A percentile compares a stretch with the other conserved stretches of the same genome.
Evolutionary conservation across 1,284 basidiomycete genomes (phyloP).

Genomic region (Ceratobasidium sp.): DNA sequence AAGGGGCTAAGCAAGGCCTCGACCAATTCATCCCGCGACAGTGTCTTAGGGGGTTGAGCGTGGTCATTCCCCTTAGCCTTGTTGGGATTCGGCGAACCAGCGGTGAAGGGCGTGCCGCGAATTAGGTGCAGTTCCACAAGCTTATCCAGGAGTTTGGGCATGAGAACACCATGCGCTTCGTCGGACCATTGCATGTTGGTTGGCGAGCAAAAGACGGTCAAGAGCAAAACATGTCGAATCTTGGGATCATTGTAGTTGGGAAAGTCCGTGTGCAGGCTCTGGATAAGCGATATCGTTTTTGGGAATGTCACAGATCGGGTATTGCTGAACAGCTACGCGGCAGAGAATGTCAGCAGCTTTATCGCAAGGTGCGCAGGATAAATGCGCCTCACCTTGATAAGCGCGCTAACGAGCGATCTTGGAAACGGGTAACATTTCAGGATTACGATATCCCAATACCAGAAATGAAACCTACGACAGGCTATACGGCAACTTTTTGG

Average conservation of each 20-base stretch:
- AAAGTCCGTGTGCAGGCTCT: conserved; percentile 71
- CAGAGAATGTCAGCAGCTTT: not conserved
- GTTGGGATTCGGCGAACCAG: conserved; percentile 54
- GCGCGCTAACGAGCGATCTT: conserved; percentile 67
- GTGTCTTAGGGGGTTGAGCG: conserved; percentile 59
- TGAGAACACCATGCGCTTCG: conserved; percentile 40
- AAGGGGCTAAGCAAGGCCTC: conserved; percentile 74
- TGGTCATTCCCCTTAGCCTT: conserved; percentile 62
- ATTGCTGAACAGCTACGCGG: conserved; percentile 68
- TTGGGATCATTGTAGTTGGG: conserved; percentile 64
- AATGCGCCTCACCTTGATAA: conserved; percentile 65
- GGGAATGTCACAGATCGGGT: conserved; percentile 69
- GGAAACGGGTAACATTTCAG: conserved; percentile 44
- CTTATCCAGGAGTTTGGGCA: conserved; percentile 38
- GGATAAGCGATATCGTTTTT: conserved; percentile 64
- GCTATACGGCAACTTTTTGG: conserved; percentile 69
- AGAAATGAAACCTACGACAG: conserved; percentile 46
- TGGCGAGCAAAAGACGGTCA: conserved; percentile 68
- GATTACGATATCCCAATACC: conserved; percentile 19
- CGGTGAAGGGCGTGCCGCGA: conserved; percentile 1
- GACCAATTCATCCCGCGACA: conserved; percentile 68
- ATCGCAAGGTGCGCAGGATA: conserved; percentile 1
- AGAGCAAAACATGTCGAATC: conserved; percentile 73
- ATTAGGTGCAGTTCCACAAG: conserved; percentile 37
- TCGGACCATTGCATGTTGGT: conserved; percentile 54